phyloP scores from a whole-genome alignment of 768 basidiomycete species.

The Piloderma croceum region DNA sequence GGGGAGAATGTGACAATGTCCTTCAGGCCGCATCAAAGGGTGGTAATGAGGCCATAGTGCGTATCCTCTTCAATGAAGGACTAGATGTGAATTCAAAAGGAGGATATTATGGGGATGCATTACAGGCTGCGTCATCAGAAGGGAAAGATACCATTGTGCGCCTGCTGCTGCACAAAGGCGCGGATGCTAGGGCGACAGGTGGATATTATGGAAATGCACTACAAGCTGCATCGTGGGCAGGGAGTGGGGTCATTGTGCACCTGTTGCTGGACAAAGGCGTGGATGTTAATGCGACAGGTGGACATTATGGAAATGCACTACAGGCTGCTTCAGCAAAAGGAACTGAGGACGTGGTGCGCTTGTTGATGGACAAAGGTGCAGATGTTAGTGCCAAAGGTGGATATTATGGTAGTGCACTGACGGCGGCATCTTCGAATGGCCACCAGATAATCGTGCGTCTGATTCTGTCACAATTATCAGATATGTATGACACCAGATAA shows the following conservation, averaged over 20 bases:
- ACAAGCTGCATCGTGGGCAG: neutral
- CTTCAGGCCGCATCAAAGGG: neutral
- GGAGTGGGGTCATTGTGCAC: slow-evolving; percentile 1
- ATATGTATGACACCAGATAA: too few species aligned
- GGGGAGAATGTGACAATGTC: neutral
- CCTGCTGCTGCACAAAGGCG: neutral
- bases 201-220: slow-evolving; percentile 1
- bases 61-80: neutral
- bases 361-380: too few species aligned
- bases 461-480: neutral
- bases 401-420: neutral
- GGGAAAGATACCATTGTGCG: neutral
- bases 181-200: neutral
- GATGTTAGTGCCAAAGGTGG: slow-evolving; percentile 1
- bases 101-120: too few species aligned
- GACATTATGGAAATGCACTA: slow-evolving; percentile 3
- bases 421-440: neutral
- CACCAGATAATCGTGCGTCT: neutral
- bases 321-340: slow-evolving; percentile 5
- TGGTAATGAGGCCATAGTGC: slow-evolving; percentile 2
- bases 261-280: slow-evolving; percentile 5
- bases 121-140: neutral
- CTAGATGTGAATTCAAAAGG: too few species aligned
- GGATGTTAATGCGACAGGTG: slow-evolving; percentile 7
- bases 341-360: too few species aligned